Percentiles rank a stretch among this genome's conserved stretches.
Conservation (phyloP, 768 basidiomycete genomes). For the Dacryopinax spathularia region DNA sequence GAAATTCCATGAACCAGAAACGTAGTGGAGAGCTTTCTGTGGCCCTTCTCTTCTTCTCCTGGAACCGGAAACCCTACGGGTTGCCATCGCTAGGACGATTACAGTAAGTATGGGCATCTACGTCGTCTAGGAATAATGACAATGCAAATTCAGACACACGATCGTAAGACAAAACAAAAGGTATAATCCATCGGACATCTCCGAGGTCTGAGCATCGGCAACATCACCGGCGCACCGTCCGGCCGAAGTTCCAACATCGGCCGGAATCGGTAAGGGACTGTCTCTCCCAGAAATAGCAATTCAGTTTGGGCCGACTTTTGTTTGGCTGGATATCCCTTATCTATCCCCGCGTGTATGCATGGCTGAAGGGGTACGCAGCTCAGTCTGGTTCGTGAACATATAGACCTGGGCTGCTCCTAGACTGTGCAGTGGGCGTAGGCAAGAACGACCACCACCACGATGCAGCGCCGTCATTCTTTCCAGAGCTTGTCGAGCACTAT, state of each 20-base stretch:
- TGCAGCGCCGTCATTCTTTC: background rate
- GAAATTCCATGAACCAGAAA: too few relatives aligned
- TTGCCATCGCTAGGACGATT: too few relatives aligned
- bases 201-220: background rate
- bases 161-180: too few relatives aligned
- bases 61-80: too few relatives aligned
- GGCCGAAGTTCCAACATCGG: background rate
- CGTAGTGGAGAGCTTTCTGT: too few relatives aligned
- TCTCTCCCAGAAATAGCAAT: background rate
- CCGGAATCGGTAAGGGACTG: constrained; percentile 3
- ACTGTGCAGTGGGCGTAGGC: background rate
- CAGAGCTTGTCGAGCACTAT: background rate
- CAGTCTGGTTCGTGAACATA: too few relatives aligned
- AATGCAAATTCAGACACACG: too few relatives aligned
- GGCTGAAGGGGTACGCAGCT: too few relatives aligned
- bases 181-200: background rate
- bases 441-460: background rate
- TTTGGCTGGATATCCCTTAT: background rate
- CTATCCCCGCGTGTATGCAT: background rate
- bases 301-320: background rate
- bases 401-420: background rate
- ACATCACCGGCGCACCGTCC: too few relatives aligned
- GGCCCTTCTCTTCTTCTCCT: too few relatives aligned
- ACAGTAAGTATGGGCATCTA: too few relatives aligned
- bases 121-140: too few relatives aligned